These are phyloP conservation scores for Calonectria honghensis DNA, from an alignment of 2,329 filamentous ascomycete species.

Conservation along the genomic window DNA sequence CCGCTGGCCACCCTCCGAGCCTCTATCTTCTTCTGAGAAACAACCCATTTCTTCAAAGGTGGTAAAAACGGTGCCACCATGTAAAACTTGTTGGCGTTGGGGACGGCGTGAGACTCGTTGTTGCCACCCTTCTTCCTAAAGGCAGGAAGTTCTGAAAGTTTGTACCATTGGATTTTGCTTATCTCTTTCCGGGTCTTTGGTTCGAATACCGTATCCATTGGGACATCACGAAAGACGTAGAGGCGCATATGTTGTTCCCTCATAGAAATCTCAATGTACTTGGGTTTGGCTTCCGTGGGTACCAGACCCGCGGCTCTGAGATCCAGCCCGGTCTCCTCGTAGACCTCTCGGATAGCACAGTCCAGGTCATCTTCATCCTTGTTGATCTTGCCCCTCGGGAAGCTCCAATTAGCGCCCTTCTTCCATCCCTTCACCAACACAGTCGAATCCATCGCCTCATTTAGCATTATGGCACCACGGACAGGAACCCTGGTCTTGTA, in stretches of 20 bases:
- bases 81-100: conserved; percentile 92
- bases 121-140: conserved; percentile 79
- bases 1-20: conserved; percentile 66
- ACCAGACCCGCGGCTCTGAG: conserved; percentile 85
- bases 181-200: conserved; percentile 97
- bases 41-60: conserved; percentile 91
- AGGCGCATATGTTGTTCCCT: conserved; percentile 93
- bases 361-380: conserved; percentile 96
- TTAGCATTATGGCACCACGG: conserved; percentile 93
- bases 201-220: conserved; percentile 90
- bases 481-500: conserved; percentile 98
- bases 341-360: conserved; percentile 95
- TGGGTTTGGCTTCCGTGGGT: conserved; percentile 81
- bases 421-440: conserved; percentile 98
- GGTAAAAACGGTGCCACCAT: conserved; percentile 97
- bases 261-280: conserved; percentile 92
- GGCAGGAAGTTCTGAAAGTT: conserved; percentile 89
- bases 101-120: conserved; percentile 72
- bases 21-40: conserved; percentile 87
- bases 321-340: conserved; percentile 96
- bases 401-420: conserved; percentile 96
- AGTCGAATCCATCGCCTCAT: conserved; percentile 94
- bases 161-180: conserved; percentile 97
- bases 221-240: conserved; percentile 92
- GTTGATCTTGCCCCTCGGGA: conserved; percentile 97